phyloP scores from a whole-genome alignment of 139 green algal species.

The Spirogloea muscicola region DNA sequence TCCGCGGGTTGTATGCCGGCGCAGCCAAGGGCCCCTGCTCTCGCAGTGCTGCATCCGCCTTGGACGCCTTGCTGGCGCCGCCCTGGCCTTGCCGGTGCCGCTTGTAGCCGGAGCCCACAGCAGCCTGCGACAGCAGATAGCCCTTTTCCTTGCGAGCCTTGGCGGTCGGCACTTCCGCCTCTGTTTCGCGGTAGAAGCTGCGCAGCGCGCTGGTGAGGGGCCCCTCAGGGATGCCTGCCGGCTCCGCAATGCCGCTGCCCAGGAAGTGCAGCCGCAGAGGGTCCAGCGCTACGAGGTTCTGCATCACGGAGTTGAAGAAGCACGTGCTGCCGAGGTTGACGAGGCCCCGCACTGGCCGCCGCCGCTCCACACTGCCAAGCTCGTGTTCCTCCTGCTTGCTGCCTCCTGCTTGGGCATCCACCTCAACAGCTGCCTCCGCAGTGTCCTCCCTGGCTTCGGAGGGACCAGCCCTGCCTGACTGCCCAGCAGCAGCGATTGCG shows the following conservation, averaged over 20 bases:
- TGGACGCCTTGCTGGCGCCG: background rate
- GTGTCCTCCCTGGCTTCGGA: too few relatives aligned
- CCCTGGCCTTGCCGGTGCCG: constrained; percentile 6
- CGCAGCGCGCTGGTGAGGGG: constrained; percentile 22
- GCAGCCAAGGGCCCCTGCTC: background rate
- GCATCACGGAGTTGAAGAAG: constrained; percentile 48
- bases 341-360: constrained; percentile 10
- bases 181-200: constrained; percentile 19
- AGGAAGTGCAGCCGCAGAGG: constrained; percentile 10
- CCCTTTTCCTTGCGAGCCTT: too few relatives aligned
- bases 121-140: too few relatives aligned
- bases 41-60: background rate
- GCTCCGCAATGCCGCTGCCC: background rate
- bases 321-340: constrained; percentile 47
- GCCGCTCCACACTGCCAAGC: too few relatives aligned
- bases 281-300: constrained; percentile 29
- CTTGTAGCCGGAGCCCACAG: too few relatives aligned
- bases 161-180: constrained; percentile 5
- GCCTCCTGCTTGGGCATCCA: too few relatives aligned
- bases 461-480: too few relatives aligned
- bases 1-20: constrained; percentile 59
- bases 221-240: background rate
- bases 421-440: too few relatives aligned
- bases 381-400: too few relatives aligned
- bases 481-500: too few relatives aligned